A percentile compares a stretch with the other conserved stretches of the same genome.
phyloP scores from a whole-genome alignment of 495 filamentous ascomycete genomes.

The Trypethelium eluteriae region DNA sequence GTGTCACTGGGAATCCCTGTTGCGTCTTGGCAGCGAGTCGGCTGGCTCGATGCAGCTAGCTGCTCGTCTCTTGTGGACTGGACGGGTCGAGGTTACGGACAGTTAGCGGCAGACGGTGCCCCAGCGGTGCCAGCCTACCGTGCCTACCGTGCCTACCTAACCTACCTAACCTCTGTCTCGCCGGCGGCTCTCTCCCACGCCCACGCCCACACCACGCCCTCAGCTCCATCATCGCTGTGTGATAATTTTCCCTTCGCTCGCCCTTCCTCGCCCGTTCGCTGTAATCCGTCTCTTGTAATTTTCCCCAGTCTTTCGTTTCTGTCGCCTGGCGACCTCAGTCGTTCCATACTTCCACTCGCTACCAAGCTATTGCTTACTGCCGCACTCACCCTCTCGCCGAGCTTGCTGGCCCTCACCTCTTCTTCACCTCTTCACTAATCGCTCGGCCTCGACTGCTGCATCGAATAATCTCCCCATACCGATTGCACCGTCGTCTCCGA shows the following conservation, averaged over 20 bases:
- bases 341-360: background rate
- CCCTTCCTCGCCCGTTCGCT: background rate
- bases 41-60: constrained; percentile 4
- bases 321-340: background rate
- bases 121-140: background rate
- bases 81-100: background rate
- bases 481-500: background rate
- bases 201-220: background rate
- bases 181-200: constrained; percentile 9
- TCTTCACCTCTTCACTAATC: background rate
- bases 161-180: background rate
- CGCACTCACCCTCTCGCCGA: background rate
- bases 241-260: background rate
- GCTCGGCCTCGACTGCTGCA: background rate
- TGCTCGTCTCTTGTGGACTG: background rate
- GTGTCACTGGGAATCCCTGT: constrained; percentile 1
- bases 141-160: too few species aligned
- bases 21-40: constrained; percentile 3
- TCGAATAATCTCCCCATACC: background rate
- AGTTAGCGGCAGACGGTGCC: constrained; percentile 1
- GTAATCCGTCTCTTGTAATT: background rate
- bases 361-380: background rate
- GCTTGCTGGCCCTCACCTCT: background rate
- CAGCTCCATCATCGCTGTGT: constrained; percentile 9
- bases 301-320: constrained; percentile 9